Evolutionary conservation across 1,139 yeast genomes (phyloP).

Genomic region (Saccharomycopsis hybrid): DNA sequence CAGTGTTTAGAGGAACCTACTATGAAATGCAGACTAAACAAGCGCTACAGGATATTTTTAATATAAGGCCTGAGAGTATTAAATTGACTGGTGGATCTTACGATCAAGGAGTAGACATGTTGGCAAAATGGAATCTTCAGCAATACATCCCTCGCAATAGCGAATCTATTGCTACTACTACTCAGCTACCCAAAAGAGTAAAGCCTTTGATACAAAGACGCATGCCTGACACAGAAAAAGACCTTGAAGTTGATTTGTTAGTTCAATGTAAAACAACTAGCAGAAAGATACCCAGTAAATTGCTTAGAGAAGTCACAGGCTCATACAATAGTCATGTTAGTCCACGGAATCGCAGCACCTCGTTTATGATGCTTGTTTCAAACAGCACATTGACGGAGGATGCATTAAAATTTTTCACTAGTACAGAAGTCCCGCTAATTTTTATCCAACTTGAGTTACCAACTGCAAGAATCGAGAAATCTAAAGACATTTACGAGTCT

Average conservation of each 20-base stretch:
- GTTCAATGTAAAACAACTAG: slow-evolving; percentile 17
- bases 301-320: slow-evolving; percentile 16
- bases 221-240: too few relatives aligned
- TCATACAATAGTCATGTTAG: slow-evolving; percentile 2
- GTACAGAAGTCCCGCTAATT: slow-evolving; percentile 8
- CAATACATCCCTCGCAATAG: slow-evolving; percentile 9
- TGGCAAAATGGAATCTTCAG: slow-evolving; percentile 17
- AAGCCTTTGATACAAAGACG: too few relatives aligned
- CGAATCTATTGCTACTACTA: too few relatives aligned
- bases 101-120: slow-evolving; percentile 19
- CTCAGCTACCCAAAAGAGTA: too few relatives aligned
- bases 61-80: slow-evolving; percentile 2
- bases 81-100: slow-evolving; percentile 18
- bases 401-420: slow-evolving; percentile 8
- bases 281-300: slow-evolving; percentile 12
- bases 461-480: background rate
- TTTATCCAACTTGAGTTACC: slow-evolving; percentile 10
- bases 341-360: background rate
- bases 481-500: background rate
- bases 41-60: slow-evolving; percentile 5
- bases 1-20: slow-evolving; percentile 17
- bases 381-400: slow-evolving; percentile 12
- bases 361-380: slow-evolving; percentile 8
- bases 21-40: slow-evolving; percentile 19
- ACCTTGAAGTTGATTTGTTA: background rate